A percentile compares a stretch with the other conserved stretches of the same genome.
These are phyloP conservation scores for Herpetomonas tarakana DNA, from an alignment of 208 protist genomes.

Conservation along the genomic window DNA sequence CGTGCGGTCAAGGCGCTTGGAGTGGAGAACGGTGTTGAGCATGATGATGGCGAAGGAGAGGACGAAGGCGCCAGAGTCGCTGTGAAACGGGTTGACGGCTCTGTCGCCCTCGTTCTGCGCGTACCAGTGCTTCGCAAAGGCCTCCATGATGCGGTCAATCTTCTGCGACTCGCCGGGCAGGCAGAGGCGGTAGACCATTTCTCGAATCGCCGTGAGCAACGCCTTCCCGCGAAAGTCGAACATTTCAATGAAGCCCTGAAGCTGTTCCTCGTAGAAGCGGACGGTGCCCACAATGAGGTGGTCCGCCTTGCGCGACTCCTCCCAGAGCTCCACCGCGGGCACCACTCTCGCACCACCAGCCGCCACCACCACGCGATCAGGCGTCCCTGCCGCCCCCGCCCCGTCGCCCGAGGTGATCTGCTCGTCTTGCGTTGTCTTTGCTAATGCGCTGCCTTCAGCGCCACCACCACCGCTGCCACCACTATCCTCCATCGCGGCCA, in stretches of 20 bases:
- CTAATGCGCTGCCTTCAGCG: neutral
- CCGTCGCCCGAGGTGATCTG: no score
- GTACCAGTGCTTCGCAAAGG: conserved; percentile 82
- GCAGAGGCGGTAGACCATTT: conserved; percentile 79
- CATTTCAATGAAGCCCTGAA: conserved; percentile 72
- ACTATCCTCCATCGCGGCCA: neutral
- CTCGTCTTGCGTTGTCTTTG: no score
- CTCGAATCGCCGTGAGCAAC: conserved; percentile 76
- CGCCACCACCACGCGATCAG: neutral
- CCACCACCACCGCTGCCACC: no score
- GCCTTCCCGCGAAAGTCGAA: conserved; percentile 78
- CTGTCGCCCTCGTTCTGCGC: conserved; percentile 53
- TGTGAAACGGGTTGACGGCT: conserved; percentile 79
- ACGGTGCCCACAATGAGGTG: conserved; percentile 49
- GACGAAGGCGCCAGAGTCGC: conserved; percentile 85
- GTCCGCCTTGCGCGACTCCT: conserved; percentile 23
- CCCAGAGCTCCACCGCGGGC: conserved; percentile 18
- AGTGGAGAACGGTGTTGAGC: conserved; percentile 99
- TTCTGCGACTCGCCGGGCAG: conserved; percentile 93
- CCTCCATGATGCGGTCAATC: conserved; percentile 93
- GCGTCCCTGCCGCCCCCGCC: no score
- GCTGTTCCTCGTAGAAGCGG: conserved; percentile 68
- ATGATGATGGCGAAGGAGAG: conserved; percentile 99
- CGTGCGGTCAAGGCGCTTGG: conserved; percentile 88
- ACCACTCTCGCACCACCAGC: neutral